Evolutionary conservation across 352 stramenopile genomes (phyloP).

Genomic region (Phytopythium kandeliae): DNA sequence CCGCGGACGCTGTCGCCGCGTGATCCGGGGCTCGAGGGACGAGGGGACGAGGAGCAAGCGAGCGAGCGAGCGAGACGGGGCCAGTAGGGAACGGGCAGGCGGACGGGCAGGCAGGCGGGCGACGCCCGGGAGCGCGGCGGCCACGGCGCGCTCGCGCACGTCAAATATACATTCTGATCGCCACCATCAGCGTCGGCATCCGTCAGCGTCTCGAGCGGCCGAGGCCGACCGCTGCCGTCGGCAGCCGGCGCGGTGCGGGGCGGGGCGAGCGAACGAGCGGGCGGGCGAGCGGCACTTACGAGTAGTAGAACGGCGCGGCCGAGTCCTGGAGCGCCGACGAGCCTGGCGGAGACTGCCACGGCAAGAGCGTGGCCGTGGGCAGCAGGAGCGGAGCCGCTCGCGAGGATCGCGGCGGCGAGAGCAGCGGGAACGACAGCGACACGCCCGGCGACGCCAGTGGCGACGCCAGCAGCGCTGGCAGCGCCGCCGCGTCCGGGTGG

Average conservation of each 20-base stretch:
- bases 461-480: neutral
- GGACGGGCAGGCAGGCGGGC: neutral
- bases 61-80: neutral
- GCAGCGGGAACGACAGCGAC: conserved; percentile 1
- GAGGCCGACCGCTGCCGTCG: too few species aligned
- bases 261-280: neutral
- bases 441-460: neutral
- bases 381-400: neutral
- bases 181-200: too few species aligned
- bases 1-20: neutral
- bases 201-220: too few species aligned
- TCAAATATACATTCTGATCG: conserved; percentile 4
- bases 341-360: neutral
- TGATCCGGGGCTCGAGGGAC: neutral
- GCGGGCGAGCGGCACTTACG: neutral
- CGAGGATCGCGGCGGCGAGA: neutral
- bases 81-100: too few species aligned
- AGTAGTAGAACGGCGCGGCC: neutral
- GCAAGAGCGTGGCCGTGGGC: too few species aligned
- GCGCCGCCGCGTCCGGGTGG: neutral
- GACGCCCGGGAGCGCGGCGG: neutral
- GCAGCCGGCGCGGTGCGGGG: too few species aligned
- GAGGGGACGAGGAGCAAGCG: too few species aligned
- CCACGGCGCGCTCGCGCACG: neutral
- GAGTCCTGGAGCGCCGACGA: neutral